These are phyloP conservation scores for Tylopilus balloui DNA, from an alignment of 768 basidiomycete genomes.

Conservation along the genomic window DNA sequence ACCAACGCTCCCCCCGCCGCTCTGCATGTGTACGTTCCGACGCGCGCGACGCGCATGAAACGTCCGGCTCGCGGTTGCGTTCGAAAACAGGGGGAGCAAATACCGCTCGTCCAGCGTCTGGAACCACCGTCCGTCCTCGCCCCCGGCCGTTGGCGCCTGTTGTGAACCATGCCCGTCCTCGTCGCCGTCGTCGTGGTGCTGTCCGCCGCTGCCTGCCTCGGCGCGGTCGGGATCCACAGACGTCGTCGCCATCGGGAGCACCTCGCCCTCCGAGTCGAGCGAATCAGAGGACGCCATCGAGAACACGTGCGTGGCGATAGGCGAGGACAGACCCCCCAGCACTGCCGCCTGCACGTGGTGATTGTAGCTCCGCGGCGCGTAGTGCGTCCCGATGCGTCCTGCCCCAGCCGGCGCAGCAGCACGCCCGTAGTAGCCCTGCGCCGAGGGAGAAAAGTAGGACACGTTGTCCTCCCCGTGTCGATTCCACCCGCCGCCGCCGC, in stretches of 20 bases:
- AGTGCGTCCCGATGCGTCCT: constrained; percentile 55
- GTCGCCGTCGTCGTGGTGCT: not conserved
- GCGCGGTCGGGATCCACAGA: constrained; percentile 26
- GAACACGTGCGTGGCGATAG: constrained; percentile 39
- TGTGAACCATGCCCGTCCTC: constrained; percentile 2
- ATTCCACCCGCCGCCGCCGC: constrained; percentile 27
- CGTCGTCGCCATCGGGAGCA: constrained; percentile 69
- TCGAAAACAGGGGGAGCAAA: constrained; percentile 87
- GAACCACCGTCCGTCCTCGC: constrained; percentile 92
- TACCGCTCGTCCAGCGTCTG: constrained; percentile 93
- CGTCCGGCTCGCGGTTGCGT: constrained; percentile 82
- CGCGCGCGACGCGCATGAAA: constrained; percentile 77
- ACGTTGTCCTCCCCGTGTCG: constrained; percentile 44
- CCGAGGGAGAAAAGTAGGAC: constrained; percentile 31
- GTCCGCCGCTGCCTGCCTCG: constrained; percentile 6
- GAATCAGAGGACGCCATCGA: constrained; percentile 74
- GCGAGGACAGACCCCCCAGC: constrained; percentile 6
- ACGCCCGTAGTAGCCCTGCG: constrained; percentile 26
- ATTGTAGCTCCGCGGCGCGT: constrained; percentile 52
- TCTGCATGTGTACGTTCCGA: constrained; percentile 30
- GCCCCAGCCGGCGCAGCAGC: constrained; percentile 17
- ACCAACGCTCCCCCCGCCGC: no score
- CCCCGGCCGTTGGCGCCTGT: constrained; percentile 28
- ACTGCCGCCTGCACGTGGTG: constrained; percentile 43
- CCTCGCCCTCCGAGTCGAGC: constrained; percentile 73